Percentiles rank a stretch among this genome's conserved stretches.
Evolutionary conservation across 176 grass and related monocot species (phyloP).

Genomic region (Oryza glaberrima): DNA sequence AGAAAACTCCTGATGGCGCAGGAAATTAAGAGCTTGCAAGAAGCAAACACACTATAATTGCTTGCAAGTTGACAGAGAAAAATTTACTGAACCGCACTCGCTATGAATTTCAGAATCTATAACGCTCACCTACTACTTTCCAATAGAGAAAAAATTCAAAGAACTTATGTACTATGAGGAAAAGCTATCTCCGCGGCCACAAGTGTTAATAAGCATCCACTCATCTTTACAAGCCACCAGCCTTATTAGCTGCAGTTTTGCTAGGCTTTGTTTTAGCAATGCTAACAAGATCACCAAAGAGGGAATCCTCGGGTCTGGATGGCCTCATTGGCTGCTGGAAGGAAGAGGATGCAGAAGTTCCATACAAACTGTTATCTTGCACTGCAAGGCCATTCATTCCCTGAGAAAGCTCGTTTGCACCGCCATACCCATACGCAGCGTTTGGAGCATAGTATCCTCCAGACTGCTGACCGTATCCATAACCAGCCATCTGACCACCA

Average conservation of each 20-base stretch:
- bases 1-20: constrained; percentile 18
- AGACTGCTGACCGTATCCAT: constrained; percentile 62
- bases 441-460: constrained; percentile 58
- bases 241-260: constrained; percentile 65
- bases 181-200: constrained; percentile 7
- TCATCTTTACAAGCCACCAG: constrained; percentile 50
- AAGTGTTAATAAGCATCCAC: constrained; percentile 13
- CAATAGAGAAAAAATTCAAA: constrained; percentile 14
- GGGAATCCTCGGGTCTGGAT: constrained; percentile 70
- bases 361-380: constrained; percentile 56
- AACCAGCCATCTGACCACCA: constrained; percentile 56
- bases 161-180: constrained; percentile 55
- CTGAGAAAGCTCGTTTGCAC: constrained; percentile 64
- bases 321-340: constrained; percentile 58
- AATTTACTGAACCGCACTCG: constrained; percentile 27
- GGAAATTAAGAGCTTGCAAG: not conserved
- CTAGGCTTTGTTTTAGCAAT: constrained; percentile 83
- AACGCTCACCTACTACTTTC: constrained; percentile 44
- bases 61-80: constrained; percentile 20
- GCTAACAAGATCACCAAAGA: constrained; percentile 90
- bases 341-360: constrained; percentile 31
- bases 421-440: constrained; percentile 39
- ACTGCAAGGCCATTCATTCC: constrained; percentile 75
- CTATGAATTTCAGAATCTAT: constrained; percentile 48
- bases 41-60: constrained; percentile 23